A percentile compares a stretch with the other conserved stretches of the same genome.
Conservation (phyloP, 1,284 basidiomycete species). For the Ustilago hordei region DNA sequence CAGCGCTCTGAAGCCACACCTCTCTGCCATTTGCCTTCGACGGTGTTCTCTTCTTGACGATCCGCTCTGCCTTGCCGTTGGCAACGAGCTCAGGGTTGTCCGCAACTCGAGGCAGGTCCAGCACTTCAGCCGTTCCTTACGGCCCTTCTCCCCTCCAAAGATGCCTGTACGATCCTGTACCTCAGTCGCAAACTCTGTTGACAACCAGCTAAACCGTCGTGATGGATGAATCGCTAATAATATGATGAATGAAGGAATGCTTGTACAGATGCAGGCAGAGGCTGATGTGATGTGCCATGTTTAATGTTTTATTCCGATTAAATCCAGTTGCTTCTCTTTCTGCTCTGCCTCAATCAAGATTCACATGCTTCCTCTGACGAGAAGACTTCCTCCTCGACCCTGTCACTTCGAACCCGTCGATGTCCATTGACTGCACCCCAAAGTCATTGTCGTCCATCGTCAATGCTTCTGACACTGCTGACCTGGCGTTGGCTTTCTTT, state of each 20-base stretch:
- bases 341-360: slow-evolving; percentile 24
- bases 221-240: not conserved
- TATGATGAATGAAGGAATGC: not conserved
- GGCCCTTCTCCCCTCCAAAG: no score
- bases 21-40: no score
- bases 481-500: slow-evolving; percentile 3
- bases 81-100: no score
- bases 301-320: not conserved
- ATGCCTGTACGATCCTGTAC: no score
- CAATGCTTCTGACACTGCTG: not conserved
- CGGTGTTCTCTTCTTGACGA: no score
- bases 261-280: not conserved
- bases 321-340: not conserved
- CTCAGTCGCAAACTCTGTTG: not conserved
- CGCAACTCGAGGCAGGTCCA: no score
- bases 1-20: no score
- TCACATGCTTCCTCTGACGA: slow-evolving; percentile 34
- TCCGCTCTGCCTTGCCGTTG: no score
- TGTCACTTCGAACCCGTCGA: slow-evolving; percentile 33
- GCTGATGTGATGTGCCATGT: not conserved
- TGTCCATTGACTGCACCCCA: slow-evolving; percentile 17
- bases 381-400: slow-evolving; percentile 25
- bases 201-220: not conserved
- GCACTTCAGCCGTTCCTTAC: no score
- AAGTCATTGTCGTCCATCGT: not conserved